Conservation (phyloP, 2,329 filamentous ascomycete genomes). For the Didymella sp. region DNA sequence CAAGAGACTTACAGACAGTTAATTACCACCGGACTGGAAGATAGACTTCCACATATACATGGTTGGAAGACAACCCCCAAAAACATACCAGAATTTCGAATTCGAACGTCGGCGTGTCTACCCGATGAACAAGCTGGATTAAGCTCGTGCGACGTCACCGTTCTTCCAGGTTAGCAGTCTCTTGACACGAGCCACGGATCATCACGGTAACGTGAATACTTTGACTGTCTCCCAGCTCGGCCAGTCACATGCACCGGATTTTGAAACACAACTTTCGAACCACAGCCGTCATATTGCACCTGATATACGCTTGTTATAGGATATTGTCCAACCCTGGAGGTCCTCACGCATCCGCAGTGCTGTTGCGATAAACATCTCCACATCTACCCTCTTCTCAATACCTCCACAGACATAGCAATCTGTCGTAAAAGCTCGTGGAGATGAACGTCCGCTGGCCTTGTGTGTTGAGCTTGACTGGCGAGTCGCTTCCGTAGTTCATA, state of each 20-base stretch:
- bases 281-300: background rate
- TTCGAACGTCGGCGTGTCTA: background rate
- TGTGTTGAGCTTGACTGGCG: constrained; percentile 53
- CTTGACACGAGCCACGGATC: no score
- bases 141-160: no score
- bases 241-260: background rate
- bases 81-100: no score
- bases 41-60: no score
- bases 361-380: background rate
- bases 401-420: constrained; percentile 71
- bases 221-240: background rate
- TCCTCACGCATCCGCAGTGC: background rate
- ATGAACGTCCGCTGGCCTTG: constrained; percentile 57
- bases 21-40: no score
- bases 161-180: no score
- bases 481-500: constrained; percentile 93
- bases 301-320: background rate
- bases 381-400: constrained; percentile 15
- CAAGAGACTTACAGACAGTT: background rate
- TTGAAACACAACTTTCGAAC: background rate
- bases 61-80: no score
- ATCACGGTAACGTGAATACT: background rate
- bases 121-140: no score
- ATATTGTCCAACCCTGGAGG: background rate
- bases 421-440: constrained; percentile 81